phyloP scores from a whole-genome alignment of 2,329 filamentous ascomycete genomes.

The Exophiala sideris region DNA sequence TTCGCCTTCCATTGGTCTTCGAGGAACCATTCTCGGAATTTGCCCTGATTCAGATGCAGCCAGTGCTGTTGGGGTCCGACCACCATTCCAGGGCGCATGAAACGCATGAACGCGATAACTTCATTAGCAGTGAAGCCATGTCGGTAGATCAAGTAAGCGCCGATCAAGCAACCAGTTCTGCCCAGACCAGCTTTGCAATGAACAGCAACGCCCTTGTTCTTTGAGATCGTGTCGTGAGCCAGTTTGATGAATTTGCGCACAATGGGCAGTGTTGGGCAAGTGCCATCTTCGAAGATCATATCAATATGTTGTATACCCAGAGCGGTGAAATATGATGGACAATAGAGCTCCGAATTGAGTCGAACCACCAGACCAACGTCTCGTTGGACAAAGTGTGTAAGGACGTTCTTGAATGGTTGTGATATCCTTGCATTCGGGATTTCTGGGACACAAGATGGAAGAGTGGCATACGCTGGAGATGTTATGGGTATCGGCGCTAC shows the following conservation, averaged over 20 bases:
- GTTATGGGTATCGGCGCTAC: slow-evolving; percentile 67
- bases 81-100: slow-evolving; percentile 98
- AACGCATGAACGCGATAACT: slow-evolving; percentile 96
- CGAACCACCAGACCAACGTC: slow-evolving; percentile 92
- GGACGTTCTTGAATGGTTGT: slow-evolving; percentile 90
- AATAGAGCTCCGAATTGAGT: slow-evolving; percentile 93
- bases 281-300: slow-evolving; percentile 99
- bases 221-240: slow-evolving; percentile 90
- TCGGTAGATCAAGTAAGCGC: slow-evolving; percentile 94
- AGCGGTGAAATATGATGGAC: slow-evolving; percentile 92
- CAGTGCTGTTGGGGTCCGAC: slow-evolving; percentile 98
- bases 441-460: slow-evolving; percentile 73
- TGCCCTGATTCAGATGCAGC: slow-evolving; percentile 94
- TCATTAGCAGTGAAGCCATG: slow-evolving; percentile 97
- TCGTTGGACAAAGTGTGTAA: slow-evolving; percentile 81
- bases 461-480: slow-evolving; percentile 67
- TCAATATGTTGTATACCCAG: slow-evolving; percentile 93
- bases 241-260: slow-evolving; percentile 93
- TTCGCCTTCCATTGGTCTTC: slow-evolving; percentile 78
- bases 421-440: slow-evolving; percentile 70
- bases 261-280: slow-evolving; percentile 82
- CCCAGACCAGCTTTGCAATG: slow-evolving; percentile 98
- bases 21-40: slow-evolving; percentile 97
- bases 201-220: slow-evolving; percentile 90
- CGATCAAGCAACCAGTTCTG: slow-evolving; percentile 91